Evolutionary conservation across 495 filamentous ascomycete species (phyloP).

Genomic region (Extremus antarcticus): DNA sequence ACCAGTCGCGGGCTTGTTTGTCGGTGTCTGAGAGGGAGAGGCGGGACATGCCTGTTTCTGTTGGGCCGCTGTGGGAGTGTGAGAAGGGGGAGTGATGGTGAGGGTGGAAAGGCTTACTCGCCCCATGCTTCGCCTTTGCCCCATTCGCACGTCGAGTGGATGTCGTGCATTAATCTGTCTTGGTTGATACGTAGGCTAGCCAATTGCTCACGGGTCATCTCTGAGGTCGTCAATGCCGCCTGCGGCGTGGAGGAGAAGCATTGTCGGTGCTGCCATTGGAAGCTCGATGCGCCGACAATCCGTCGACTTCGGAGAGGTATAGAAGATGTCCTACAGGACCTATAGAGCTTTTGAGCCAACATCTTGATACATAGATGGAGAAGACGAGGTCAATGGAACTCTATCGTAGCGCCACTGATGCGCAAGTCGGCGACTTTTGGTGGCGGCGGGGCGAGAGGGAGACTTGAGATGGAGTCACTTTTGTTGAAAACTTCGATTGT

Average conservation of each 20-base stretch:
- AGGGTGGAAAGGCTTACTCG: conserved; percentile 36
- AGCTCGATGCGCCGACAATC: background rate
- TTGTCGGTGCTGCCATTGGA: background rate
- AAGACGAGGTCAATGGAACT: no score
- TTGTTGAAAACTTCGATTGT: no score
- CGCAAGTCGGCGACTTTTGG: no score
- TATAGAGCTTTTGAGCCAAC: background rate
- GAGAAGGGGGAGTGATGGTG: background rate
- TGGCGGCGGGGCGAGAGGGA: no score
- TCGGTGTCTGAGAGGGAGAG: conserved; percentile 61
- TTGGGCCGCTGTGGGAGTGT: conserved; percentile 34
- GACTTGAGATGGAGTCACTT: no score
- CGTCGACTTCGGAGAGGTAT: no score
- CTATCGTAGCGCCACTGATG: no score
- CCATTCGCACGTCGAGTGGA: conserved; percentile 61
- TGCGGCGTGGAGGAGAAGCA: conserved; percentile 15
- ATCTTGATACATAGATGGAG: background rate
- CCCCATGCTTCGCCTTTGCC: conserved; percentile 54
- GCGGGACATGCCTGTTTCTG: conserved; percentile 55
- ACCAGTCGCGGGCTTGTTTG: conserved; percentile 65
- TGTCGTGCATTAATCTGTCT: conserved; percentile 46
- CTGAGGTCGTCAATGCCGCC: conserved; percentile 22
- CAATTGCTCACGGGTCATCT: conserved; percentile 28
- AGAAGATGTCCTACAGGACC: background rate
- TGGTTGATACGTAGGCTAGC: conserved; percentile 45